Evolutionary conservation across 2,329 filamentous ascomycete genomes (phyloP), one percentile per base, ranked within the genome.

Genomic region (Chaetomium sp.): DNA sequence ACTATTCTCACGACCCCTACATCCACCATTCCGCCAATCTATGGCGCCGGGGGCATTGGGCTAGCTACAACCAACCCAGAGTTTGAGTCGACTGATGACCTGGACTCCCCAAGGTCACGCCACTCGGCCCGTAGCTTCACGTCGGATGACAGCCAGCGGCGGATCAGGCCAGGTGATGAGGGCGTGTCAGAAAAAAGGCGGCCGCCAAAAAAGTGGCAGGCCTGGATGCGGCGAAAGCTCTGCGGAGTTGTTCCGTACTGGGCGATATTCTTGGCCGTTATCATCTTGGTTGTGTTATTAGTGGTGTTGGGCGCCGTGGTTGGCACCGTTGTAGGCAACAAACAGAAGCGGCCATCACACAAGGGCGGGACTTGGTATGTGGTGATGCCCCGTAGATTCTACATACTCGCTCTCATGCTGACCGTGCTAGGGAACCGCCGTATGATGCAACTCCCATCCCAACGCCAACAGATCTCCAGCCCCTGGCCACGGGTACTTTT

Each of bases 51-150:
- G 4, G 86, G 86, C 19, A 78, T 88, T 33, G 86, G 85, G 2
- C 75, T 87, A 23, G 86, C 86, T 3, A 85, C 86, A 7, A 79
- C 84, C 29, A 83, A 89, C 65, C 87, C 86, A 0, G 86, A 88
- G 69, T 89, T 87, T 74, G 81, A 84, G 16, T 86, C 85, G 1
- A 80, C 78, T 4, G 85, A 86, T 51, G 82, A 87, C 57, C 74
- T 87, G 1, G 78, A 80, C 54, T 79, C 80, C 6, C 80, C 81
- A 29, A 79, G 78, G 29, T 83, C 84, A 16, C 80, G 81, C 7
- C 80, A 81, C 56, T 86, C 84, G 0, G 76, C 82, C 1, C 76
- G 82, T 47, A 88, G 84, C 68, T 80, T 82, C 49, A 75, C 74
- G 5, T 84, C 74, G 2, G 82, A 84, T 5, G 74, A 70, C 8